Base-by-base conservation (phyloP, 257 asterid genomes). In the Cordia subcordata region DNA sequence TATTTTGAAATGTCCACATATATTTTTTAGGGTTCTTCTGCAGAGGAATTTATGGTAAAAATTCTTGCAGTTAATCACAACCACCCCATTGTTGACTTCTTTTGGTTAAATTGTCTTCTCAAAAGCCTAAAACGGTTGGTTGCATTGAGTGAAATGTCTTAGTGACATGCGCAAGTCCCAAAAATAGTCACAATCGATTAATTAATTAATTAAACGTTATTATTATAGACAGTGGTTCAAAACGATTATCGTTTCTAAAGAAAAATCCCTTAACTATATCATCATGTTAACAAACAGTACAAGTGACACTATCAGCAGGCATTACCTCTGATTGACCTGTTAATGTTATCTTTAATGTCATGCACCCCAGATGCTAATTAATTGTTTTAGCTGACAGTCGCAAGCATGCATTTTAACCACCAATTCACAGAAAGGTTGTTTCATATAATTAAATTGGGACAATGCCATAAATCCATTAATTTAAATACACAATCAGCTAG, bases 31-130 rank as follows among this genome's bases (percentile, higher is more conserved):
- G 35, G 35, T 27, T 27, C 35, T 27, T 27, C 35, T 27, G 35
- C 35, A 1, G 6, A 27, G 6, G 35, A 6, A 3, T 10, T 42
- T 4, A 10, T 42, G 47, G 10, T 14, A 1, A 42, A 42, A 42
- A 42, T 42, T 42, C 12, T 11, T 10, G 15, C 47, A 3, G 47
- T 22, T 57, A 57, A 38, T 45, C 16, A 57, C 64, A 51, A 49
- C 65, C 17, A 54, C 32, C 62, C 46, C 62, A 33, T 14, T 32
- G 75, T 53, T 58, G 75, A 70, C 70, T 70, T 37, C 18, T 5
- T 45, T 22, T 13, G 8, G 21, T 45, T n/a, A 20, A 5, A 44
- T 9, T 39, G 18, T n/a, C 18, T 15, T 15, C 33, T 37, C 37
- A 47, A 50, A 44, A 35, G 21, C 67, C 18, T 21, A 52, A 64